Evolutionary conservation across 176 grass and related monocot genomes (phyloP), one percentile per base, ranked within the genome.

Genomic region (Oryza meridionalis): DNA sequence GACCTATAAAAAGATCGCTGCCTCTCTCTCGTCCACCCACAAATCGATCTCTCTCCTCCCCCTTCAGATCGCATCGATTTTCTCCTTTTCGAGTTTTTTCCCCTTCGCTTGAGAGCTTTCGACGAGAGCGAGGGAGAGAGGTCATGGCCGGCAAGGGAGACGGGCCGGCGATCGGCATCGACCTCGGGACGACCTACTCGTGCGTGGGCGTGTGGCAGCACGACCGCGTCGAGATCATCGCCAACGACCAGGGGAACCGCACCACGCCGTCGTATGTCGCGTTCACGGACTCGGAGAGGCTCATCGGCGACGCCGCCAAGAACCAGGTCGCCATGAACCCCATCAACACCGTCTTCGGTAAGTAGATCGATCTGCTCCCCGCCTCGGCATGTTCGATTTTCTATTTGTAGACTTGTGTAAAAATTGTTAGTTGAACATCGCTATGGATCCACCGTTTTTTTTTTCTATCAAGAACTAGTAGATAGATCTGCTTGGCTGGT

Each of bases 261-360:
- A 95, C 93, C 53, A 95, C 93, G 45, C 93, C 93, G 1, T 92
- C 93, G 59, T 95, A 95, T 26, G 93, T 92, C 11, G 93, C 67
- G 16, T 95, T 95, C 90, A 95, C 94, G 1, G 94, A 97, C 75
- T 79, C 75, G 22, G 94, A 97, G 78, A 73, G 94, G 69, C 87
- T 97, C 70, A 91, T 97, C 82, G 91, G 94, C 72, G 94, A 97
- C 44, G 91, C 94, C 0, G 94, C 94, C 11, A 97, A 97, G 94
- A 97, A 97, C 83, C 94, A 97, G 80, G 94, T 97, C 71, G 94
- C 94, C 87, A 97, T 97, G 94, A 97, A 97, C 78, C 91, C 94
- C 11, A 91, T 73, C 82, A 97, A 97, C 84, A 97, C 94, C 45
- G 94, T 97, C 40, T 95, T 95, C 70, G 93, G 93, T 90, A 87